Evolutionary conservation across 2,329 filamentous ascomycete genomes (phyloP), one percentile per base, ranked within the genome.

Genomic region (Corynespora cassiicola): DNA sequence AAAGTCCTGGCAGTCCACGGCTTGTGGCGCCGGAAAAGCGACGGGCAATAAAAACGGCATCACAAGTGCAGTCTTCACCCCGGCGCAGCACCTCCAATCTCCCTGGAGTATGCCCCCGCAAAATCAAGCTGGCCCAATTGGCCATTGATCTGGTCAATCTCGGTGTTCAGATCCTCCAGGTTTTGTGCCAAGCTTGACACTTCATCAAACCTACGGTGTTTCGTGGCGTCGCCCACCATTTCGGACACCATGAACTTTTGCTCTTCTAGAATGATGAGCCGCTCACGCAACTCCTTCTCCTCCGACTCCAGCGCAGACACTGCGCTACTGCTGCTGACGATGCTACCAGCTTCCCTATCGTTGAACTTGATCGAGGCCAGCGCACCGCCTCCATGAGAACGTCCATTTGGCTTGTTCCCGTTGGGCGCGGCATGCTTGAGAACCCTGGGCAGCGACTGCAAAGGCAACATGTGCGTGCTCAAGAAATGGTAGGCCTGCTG

Each of bases 241-340:
- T 88, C 84, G 23, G 85, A 82, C 0, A 96, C 90, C 70, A 96
- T 83, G 68, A 95, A 95, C 49, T 85, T 86, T 66, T 96, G 91
- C 69, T 96, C 91, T 65, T 96, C 90, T 1, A 96, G 76, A 6
- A 96, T 85, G 19, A 94, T 87, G 9, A 96, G 73, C 4, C 84
- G 77, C 58, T 96, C 90, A 11, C 87, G 81, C 2, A 95, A 72
- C 14, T 88, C 82, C 63, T 89, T 92, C 66, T 96, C 90, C 62
- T 96, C 90, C 0, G 80, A 81, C 66, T 95, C 90, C 4, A 95
- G 72, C 2, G 81, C 81, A 0, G 82, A 85, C 10, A 87, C 72
- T 10, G 76, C 75, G 45, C 76, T 80, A 41, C 78, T 78, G 50
- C 79, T 78, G 36, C 76, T 77, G 32, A 75, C 68, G 31, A 81